Percentiles rank a stretch among this genome's conserved stretches.
These are phyloP conservation scores for Rhinocladiella mackenziei DNA, from an alignment of 2,329 filamentous ascomycete genomes.

Conservation along the genomic window DNA sequence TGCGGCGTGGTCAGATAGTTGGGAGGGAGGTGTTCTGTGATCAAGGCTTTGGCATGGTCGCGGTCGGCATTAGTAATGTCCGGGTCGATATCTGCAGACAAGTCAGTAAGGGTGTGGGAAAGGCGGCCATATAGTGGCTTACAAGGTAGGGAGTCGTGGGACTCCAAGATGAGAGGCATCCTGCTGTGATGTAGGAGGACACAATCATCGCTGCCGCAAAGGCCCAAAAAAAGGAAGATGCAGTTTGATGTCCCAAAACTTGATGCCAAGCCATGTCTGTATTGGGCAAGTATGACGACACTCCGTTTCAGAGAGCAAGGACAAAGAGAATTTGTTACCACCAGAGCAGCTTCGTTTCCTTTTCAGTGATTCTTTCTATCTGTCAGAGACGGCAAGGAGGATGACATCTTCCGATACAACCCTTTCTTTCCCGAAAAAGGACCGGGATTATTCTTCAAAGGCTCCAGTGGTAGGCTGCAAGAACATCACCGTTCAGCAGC, in stretches of 20 bases:
- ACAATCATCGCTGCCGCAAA: slow-evolving; percentile 20
- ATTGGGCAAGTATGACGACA: no score
- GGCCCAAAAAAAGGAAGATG: no score
- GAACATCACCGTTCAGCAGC: background rate
- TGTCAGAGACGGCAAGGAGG: no score
- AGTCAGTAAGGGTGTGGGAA: slow-evolving; percentile 21
- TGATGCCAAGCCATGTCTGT: no score
- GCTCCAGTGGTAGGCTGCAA: slow-evolving; percentile 3
- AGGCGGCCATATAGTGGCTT: slow-evolving; percentile 8
- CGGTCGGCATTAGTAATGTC: slow-evolving; percentile 61
- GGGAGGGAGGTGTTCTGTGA: slow-evolving; percentile 60
- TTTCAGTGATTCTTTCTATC: no score
- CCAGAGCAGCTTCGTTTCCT: no score
- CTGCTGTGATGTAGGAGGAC: background rate
- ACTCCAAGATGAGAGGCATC: slow-evolving; percentile 65
- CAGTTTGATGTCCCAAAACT: no score
- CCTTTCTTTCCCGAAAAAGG: background rate
- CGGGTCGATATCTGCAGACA: slow-evolving; percentile 72
- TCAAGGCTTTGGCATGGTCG: slow-evolving; percentile 63
- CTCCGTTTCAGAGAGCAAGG: no score
- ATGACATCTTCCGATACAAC: slow-evolving; percentile 1
- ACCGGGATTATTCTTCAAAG: slow-evolving; percentile 2
- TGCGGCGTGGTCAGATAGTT: slow-evolving; percentile 51
- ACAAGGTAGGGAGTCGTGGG: slow-evolving; percentile 55
- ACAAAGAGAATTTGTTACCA: no score